These are phyloP conservation scores for Nitzschia sp. DNA, from an alignment of 108 stramenopile genomes.

Conservation along the genomic window DNA sequence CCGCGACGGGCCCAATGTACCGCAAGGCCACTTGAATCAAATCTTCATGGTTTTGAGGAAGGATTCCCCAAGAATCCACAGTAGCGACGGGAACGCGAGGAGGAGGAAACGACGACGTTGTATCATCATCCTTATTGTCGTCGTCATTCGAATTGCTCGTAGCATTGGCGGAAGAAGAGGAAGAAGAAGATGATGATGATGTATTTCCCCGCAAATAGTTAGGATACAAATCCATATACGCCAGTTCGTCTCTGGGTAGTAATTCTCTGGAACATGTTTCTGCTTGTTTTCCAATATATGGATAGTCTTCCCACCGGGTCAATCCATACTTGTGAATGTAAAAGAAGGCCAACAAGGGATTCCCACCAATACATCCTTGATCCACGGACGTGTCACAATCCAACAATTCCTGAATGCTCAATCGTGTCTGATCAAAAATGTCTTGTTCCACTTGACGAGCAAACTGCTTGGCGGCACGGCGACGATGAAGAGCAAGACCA, in stretches of 20 bases:
- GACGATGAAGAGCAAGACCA: not conserved
- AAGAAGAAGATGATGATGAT: constrained; percentile 25
- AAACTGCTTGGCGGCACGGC: constrained; percentile 9
- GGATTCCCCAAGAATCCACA: constrained; percentile 69
- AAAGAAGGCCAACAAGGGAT: constrained; percentile 85
- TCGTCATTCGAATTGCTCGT: not conserved
- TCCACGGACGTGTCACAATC: constrained; percentile 84
- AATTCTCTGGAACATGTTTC: not conserved
- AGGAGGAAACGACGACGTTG: constrained; percentile 1
- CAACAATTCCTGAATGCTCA: constrained; percentile 91
- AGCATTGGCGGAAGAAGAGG: constrained; percentile 16
- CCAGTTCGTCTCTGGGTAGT: not conserved
- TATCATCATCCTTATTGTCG: not conserved
- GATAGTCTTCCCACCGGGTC: constrained; percentile 57
- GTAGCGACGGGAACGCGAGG: constrained; percentile 55
- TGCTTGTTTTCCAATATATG: constrained; percentile 45
- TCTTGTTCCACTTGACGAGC: constrained; percentile 49
- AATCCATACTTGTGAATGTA: constrained; percentile 78
- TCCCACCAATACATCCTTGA: constrained; percentile 93
- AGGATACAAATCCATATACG: not conserved
- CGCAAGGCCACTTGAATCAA: constrained; percentile 67
- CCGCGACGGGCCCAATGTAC: constrained; percentile 78
- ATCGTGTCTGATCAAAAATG: constrained; percentile 42
- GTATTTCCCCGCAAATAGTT: too few relatives aligned
- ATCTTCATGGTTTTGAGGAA: constrained; percentile 65